Evolutionary conservation across 345 rosid genomes (phyloP).

Genomic region (Linum tenue): DNA sequence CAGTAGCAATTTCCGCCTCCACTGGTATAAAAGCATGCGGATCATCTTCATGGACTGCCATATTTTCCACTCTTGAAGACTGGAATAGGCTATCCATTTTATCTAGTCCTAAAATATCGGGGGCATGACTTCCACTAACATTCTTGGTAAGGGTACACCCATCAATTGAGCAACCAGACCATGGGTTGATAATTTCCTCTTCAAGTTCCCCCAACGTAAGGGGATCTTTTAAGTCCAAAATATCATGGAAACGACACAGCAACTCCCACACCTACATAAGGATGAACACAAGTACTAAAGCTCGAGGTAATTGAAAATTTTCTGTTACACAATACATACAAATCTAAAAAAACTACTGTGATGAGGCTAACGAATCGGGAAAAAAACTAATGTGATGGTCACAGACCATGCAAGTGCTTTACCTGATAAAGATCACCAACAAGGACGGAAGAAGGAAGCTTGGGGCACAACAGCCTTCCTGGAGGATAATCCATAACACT

Average conservation of each 20-base stretch:
- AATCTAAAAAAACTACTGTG: neutral
- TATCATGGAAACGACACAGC: conserved; percentile 63
- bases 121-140: conserved; percentile 23
- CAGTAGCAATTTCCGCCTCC: conserved; percentile 35
- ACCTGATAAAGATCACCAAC: conserved; percentile 95
- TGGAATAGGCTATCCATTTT: conserved; percentile 18
- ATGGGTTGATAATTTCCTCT: conserved; percentile 64
- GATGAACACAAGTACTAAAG: conserved; percentile 3
- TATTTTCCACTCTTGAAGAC: conserved; percentile 23
- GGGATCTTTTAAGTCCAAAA: conserved; percentile 59
- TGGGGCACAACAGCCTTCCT: conserved; percentile 56
- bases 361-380: neutral
- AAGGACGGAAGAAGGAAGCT: conserved; percentile 65
- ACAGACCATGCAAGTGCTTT: neutral
- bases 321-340: neutral
- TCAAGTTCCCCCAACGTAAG: conserved; percentile 51
- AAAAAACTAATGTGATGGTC: neutral
- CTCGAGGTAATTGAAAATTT: neutral
- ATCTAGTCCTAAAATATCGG: conserved; percentile 24
- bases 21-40: conserved; percentile 27
- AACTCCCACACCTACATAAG: conserved; percentile 66
- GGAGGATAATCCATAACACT: conserved; percentile 36
- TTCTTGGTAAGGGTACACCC: conserved; percentile 24
- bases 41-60: conserved; percentile 21
- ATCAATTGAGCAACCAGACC: conserved; percentile 33